Evolutionary conservation across 495 filamentous ascomycete species (phyloP).

Genomic region (Annulohypoxylon stygium): DNA sequence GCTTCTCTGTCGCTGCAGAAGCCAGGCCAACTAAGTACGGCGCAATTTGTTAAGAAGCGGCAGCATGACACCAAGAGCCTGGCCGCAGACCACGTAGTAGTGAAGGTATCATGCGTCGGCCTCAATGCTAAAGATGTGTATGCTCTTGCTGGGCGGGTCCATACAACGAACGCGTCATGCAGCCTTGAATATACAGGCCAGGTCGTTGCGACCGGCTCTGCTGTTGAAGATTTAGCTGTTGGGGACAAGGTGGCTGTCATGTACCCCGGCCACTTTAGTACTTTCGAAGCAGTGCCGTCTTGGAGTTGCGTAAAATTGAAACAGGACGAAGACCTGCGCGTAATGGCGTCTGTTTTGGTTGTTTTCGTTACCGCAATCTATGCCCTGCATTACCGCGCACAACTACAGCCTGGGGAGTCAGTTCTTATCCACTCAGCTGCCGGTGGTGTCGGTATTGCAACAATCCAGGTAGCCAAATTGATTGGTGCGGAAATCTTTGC

Average conservation of each 20-base stretch:
- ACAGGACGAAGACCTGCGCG: conserved; percentile 49
- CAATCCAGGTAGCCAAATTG: conserved; percentile 61
- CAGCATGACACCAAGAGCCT: background rate
- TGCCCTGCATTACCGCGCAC: conserved; percentile 51
- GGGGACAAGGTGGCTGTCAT: conserved; percentile 56
- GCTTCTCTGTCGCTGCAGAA: conserved; percentile 11
- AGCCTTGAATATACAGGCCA: conserved; percentile 62
- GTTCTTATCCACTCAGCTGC: conserved; percentile 68
- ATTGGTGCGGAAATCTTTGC: conserved; percentile 64
- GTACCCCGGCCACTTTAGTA: conserved; percentile 50
- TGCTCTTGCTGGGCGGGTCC: conserved; percentile 14
- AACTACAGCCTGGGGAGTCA: conserved; percentile 56
- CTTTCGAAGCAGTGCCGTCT: conserved; percentile 43
- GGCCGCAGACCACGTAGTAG: conserved; percentile 53
- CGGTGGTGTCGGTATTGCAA: conserved; percentile 65
- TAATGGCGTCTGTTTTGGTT: conserved; percentile 53
- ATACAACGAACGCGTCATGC: conserved; percentile 48
- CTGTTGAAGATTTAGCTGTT: conserved; percentile 52
- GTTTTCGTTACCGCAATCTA: conserved; percentile 66
- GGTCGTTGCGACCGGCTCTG: conserved; percentile 58
- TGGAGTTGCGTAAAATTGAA: conserved; percentile 48
- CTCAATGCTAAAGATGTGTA: conserved; percentile 17
- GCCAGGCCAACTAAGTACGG: conserved; percentile 3
- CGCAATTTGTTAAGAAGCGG: conserved; percentile 9
- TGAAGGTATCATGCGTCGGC: conserved; percentile 63